Base-by-base conservation (phyloP, 495 filamentous ascomycete species). In the Annulohypoxylon stygium region DNA sequence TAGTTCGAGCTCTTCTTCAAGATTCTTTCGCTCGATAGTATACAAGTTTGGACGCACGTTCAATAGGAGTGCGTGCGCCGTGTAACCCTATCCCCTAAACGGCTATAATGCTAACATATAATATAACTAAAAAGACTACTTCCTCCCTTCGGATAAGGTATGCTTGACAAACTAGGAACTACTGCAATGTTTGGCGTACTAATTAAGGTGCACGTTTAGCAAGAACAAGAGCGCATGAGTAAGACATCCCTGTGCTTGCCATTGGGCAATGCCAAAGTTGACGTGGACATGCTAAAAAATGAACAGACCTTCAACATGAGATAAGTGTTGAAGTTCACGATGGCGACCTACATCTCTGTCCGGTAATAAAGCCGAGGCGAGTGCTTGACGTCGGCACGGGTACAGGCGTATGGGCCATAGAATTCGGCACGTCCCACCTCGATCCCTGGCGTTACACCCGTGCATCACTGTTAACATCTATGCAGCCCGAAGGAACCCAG, bases 271-370 rank as follows among this genome's bases (percentile, higher is more conserved):
- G 50, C 9, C 9, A 20, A 50, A 41, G 50, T 63, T 71, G 16
- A 71, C 50, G 30, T 30, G 30, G 30, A 30, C 30, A 34, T 25
- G 30, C 47, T 18, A 18, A 63, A 70, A 64, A 16, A 11, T 12
- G 36, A 39, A 67, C 54, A 78, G 75, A 75, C 63, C 73, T 78
- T 83, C 73, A 97, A 80, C 69, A 96, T 91, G 79, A 95, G 93
- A 88, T 97, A 93, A 63, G 91, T 87, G 41, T 92, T 91, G 69
- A 93, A 88, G 82, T 95, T 86, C 83, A 96, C 90, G 79, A 96
- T 93, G 26, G 92, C 93, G 79, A 95, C 82, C 70, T 75, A 14
- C 60, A 75, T 58, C 63, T 75, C 18, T 71, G 69, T n/a, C 75
- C 75, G 6, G 69, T 75, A 37, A 47, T 51, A 14, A 69, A 70